Evolutionary conservation across 176 grass and related monocot genomes (phyloP), one percentile per base, ranked within the genome.

Genomic region (Eremochloa ophiuroides): DNA sequence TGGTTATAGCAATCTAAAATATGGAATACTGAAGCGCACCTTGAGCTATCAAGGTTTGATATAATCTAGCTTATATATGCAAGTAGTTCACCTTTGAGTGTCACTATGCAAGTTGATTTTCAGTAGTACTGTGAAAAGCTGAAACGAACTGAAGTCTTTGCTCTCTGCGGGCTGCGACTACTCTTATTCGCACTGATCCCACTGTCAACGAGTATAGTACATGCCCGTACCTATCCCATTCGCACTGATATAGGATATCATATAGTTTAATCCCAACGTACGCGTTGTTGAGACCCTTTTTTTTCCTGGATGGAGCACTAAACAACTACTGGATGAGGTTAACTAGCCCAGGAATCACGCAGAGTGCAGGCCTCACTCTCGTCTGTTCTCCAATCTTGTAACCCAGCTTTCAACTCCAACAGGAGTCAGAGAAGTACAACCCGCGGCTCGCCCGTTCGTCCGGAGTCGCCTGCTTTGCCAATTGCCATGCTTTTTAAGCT

Each of bases 321-420:
- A 67, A 80, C 15, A 86, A 79, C 38, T 11, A 38, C 43, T 5
- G 3, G 79, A 87, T 82, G 22, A 70, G 72, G 6, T 82, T 70
- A 41, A 71, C 23, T 31, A 41, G 30, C 51, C 15, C 11, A 82
- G 69, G 26, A 39, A 82, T 82, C 78, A 40, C 78, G 9, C 26
- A 25, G 40, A 87, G 78, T 87, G 71, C 78, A 87, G 71, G 47
- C 29, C 7, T 76, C 71, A 48, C 62, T 87, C 78, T 9, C 48
- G 7, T 15, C 5, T 11, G 30, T 27, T 62, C 48, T 0, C 39
- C 27, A 34, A 34, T 78, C 26, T 72, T 65, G 25, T 70, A 62
- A 77, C 39, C 23, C 62, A 40, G 27, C 42, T 73, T 65, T 41
- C 42, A 65, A 25, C 76, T 63, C 43, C 13, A 27, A 56, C 44